Evolutionary conservation across 1,284 basidiomycete species (phyloP).

Genomic region (Trametes hirsuta): DNA sequence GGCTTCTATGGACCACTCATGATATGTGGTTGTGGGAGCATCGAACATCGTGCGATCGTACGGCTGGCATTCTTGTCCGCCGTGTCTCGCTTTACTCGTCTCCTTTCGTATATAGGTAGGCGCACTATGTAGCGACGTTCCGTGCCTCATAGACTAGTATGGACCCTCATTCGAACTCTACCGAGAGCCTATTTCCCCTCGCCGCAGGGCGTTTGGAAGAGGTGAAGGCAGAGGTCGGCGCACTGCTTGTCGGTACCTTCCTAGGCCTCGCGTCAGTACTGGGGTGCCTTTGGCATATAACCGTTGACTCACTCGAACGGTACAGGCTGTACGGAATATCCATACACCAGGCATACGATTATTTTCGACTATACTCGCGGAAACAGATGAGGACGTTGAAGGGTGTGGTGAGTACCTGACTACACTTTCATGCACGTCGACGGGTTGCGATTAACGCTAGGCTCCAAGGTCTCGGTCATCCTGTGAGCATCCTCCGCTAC

Average conservation of each 20-base stretch:
- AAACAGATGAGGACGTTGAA: background rate
- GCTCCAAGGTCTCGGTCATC: background rate
- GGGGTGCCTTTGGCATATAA: background rate
- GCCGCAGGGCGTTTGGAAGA: background rate
- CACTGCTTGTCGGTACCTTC: constrained; percentile 13
- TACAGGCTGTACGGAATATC: constrained; percentile 13
- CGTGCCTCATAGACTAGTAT: background rate
- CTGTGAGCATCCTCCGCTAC: background rate
- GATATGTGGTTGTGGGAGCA: too few species aligned
- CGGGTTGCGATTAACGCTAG: too few species aligned
- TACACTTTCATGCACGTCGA: background rate
- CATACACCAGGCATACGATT: constrained; percentile 10
- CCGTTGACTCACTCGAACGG: background rate
- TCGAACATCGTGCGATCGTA: too few species aligned
- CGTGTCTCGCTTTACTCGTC: too few species aligned
- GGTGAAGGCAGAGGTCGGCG: background rate
- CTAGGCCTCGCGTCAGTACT: constrained; percentile 10
- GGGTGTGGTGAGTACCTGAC: background rate
- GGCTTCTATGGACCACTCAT: too few species aligned
- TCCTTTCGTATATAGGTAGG: background rate
- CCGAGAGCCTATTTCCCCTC: background rate
- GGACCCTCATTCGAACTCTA: background rate
- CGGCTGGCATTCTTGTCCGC: too few species aligned
- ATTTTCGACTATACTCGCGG: background rate
- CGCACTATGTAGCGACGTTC: background rate